Conservation (phyloP, 2,329 filamentous ascomycete species). For the Myriosclerotinia scirpicola region DNA sequence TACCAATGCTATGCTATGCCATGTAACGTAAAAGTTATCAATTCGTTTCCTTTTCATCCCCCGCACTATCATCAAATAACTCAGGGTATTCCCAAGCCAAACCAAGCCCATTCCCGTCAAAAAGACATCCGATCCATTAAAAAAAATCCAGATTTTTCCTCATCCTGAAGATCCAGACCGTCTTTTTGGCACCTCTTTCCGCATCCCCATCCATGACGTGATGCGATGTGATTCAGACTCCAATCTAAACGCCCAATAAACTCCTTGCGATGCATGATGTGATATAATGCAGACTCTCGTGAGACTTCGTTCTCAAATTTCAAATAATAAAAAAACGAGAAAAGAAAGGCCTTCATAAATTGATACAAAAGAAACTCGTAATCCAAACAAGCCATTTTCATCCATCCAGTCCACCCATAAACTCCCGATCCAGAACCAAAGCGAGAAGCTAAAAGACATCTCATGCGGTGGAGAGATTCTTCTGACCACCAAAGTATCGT, state of each 20-base stretch:
- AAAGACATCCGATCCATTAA: conserved; percentile 13
- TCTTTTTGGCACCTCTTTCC: conserved; percentile 15
- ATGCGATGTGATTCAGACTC: conserved; percentile 10
- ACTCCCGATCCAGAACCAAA: not conserved
- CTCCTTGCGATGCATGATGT: conserved; percentile 20
- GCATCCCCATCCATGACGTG: conserved; percentile 9
- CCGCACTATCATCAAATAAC: not conserved
- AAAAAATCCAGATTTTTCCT: conserved; percentile 21
- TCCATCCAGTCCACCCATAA: conserved; percentile 3
- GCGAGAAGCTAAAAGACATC: not conserved
- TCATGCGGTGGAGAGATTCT: conserved; percentile 14
- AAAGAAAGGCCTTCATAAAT: conserved; percentile 5
- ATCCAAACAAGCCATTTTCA: conserved; percentile 10
- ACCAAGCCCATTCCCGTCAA: conserved; percentile 17
- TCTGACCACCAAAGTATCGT: conserved; percentile 31
- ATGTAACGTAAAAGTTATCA: conserved; percentile 17
- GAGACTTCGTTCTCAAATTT: not conserved
- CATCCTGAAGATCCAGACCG: conserved; percentile 8
- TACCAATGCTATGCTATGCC: conserved; percentile 15
- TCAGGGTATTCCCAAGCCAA: conserved; percentile 16
- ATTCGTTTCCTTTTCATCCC: not conserved
- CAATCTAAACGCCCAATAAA: conserved; percentile 21
- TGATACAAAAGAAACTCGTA: conserved; percentile 23
- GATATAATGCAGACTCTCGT: conserved; percentile 7
- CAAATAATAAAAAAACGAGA: not conserved